Conservation (phyloP, 108 stramenopile species). For the Nitzschia putrida region DNA sequence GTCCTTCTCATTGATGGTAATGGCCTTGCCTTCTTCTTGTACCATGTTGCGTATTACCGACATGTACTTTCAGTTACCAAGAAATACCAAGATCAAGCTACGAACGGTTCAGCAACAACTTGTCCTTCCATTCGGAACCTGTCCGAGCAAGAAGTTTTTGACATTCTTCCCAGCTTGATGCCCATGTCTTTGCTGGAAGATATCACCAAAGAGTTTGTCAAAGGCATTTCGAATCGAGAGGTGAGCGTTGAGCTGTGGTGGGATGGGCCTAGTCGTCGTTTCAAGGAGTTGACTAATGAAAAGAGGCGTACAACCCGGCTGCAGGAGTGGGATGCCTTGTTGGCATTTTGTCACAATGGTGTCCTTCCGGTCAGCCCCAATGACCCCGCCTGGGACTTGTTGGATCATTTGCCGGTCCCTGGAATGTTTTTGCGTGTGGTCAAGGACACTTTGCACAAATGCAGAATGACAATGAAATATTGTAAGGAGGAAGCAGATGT, state of each 20-base stretch:
- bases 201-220: slow-evolving; percentile 45
- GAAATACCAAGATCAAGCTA: not conserved
- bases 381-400: slow-evolving; percentile 26
- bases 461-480: slow-evolving; percentile 32
- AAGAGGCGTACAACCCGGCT: slow-evolving; percentile 29
- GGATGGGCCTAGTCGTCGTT: slow-evolving; percentile 49
- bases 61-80: slow-evolving; percentile 24
- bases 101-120: not conserved
- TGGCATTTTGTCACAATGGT: slow-evolving; percentile 51
- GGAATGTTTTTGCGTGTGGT: slow-evolving; percentile 43
- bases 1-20: slow-evolving; percentile 65
- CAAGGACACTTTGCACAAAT: slow-evolving; percentile 8
- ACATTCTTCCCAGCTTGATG: slow-evolving; percentile 50
- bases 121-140: slow-evolving; percentile 26
- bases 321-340: slow-evolving; percentile 43
- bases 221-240: slow-evolving; percentile 28
- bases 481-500: slow-evolving; percentile 70
- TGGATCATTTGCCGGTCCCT: slow-evolving; percentile 45
- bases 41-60: slow-evolving; percentile 49
- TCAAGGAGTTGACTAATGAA: slow-evolving; percentile 36
- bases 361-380: slow-evolving; percentile 32
- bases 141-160: slow-evolving; percentile 1
- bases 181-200: slow-evolving; percentile 49
- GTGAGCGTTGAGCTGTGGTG: slow-evolving; percentile 47
- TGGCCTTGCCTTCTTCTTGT: slow-evolving; percentile 60